A percentile compares a stretch with the other conserved stretches of the same genome.
These are phyloP conservation scores for Bonia amplexicaulis DNA, from an alignment of 176 grass and related monocot genomes.

Conservation along the genomic window DNA sequence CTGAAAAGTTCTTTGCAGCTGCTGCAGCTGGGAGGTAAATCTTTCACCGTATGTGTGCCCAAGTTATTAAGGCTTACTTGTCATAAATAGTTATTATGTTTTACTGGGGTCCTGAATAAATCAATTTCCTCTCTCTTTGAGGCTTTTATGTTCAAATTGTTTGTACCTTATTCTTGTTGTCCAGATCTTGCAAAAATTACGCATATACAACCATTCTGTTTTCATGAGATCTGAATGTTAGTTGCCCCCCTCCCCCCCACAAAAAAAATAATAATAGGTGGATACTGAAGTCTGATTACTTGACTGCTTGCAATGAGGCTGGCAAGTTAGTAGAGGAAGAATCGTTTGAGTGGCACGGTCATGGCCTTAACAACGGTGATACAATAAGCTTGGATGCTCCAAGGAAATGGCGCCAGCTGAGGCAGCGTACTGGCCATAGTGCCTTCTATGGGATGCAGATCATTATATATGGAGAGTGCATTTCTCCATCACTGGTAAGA, in stretches of 20 bases:
- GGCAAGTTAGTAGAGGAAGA: conserved; percentile 83
- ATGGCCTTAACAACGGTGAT: conserved; percentile 51
- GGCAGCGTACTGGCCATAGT: conserved; percentile 63
- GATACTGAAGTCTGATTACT: conserved; percentile 85
- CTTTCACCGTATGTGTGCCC: not conserved
- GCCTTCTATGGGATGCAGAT: conserved; percentile 75
- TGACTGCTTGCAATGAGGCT: conserved; percentile 71
- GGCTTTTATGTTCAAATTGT: not conserved
- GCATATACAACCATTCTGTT: not conserved
- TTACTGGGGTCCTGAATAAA: not conserved
- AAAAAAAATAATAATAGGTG: conserved; percentile 41
- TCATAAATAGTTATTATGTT: not conserved
- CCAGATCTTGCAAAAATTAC: not conserved
- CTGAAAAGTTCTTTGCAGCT: conserved; percentile 94
- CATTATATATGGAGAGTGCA: conserved; percentile 88
- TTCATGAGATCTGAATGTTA: not conserved
- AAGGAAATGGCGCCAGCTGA: conserved; percentile 80
- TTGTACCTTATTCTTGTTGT: not conserved
- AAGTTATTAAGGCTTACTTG: not conserved
- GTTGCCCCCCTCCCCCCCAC: not conserved
- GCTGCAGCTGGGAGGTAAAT: conserved; percentile 80
- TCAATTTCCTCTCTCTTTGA: not conserved
- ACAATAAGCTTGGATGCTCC: conserved; percentile 81
- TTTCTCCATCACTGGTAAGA: conserved; percentile 75
- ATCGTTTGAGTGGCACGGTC: conserved; percentile 70